Evolutionary conservation across 345 rosid species (phyloP), one percentile per base, ranked within the genome.

Genomic region (Citrus glauca): DNA sequence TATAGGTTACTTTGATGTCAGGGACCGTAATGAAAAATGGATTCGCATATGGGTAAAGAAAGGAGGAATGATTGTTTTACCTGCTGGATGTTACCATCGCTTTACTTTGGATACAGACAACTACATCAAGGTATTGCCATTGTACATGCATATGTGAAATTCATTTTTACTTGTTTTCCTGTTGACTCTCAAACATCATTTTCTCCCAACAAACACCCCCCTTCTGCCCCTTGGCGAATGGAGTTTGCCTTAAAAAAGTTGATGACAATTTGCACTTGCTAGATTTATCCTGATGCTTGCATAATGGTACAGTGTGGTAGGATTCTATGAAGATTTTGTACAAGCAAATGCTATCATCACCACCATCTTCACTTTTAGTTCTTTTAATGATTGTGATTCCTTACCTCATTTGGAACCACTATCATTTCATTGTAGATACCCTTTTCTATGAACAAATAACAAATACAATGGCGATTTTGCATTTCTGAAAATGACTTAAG

Each of bases 61-160:
- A 61, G 98, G 98, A 3, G 97, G 89, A 66, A 80, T 92, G 91
- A 94, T 94, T 65, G 95, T 94, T 55, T 85, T 94, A 27, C 98
- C 97, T 76, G 96, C 96, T 69, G 98, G 97, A 64, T 89, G 91
- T 37, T 92, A 94, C 73, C 98, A 94, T 75, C 94, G 95, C 33
- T 94, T 94, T 83, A 91, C 95, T 6, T 86, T 92, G 61, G 98
- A 92, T 72, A 66, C 92, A 0, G 84, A 88, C 69, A 90, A 94
- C 84, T 92, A 94, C 65, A 94, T 91, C 72, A 92, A 90, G 95
- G 98, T 92, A 80, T 11, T 35, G 50, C 25, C 17, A 17, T 19
- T 22, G 4, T 38, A 7, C 48, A 25, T 37, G 5, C 27, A 17
- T 55, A 16, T 35, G 65, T 25, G 35, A 30, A 33, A 8, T 56